Evolutionary conservation across 192 early-diverging fungal genomes (phyloP).

Genomic region (Linnemannia zychae): DNA sequence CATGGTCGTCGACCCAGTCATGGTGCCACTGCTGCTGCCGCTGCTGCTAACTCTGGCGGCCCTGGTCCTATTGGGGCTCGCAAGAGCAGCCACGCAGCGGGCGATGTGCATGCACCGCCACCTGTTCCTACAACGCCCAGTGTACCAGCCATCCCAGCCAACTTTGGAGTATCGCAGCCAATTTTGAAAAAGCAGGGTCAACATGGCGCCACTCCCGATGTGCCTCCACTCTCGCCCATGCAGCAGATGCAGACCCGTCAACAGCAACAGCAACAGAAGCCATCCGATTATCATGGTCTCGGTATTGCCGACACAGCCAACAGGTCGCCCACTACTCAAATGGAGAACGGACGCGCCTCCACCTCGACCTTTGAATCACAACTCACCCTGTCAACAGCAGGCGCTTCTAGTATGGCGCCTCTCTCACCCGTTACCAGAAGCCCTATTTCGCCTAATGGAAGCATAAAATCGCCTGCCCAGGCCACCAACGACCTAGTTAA

Average conservation of each 20-base stretch:
- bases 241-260: constrained; percentile 15
- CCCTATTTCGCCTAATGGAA: constrained; percentile 13
- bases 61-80: constrained; percentile 10
- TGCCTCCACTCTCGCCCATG: constrained; percentile 16
- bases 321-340: not conserved
- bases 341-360: constrained; percentile 23
- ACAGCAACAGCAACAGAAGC: constrained; percentile 22
- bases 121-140: constrained; percentile 14
- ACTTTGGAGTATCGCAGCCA: constrained; percentile 26
- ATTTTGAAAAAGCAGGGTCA: constrained; percentile 28
- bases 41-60: not conserved
- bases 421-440: constrained; percentile 31
- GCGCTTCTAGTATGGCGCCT: constrained; percentile 23
- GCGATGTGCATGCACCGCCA: not conserved
- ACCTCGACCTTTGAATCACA: constrained; percentile 34
- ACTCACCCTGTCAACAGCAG: constrained; percentile 44
- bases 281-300: constrained; percentile 27
- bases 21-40: not conserved
- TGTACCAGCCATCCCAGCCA: constrained; percentile 41
- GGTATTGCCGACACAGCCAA: constrained; percentile 32
- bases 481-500: constrained; percentile 41
- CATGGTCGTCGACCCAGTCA: constrained; percentile 45
- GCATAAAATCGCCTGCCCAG: constrained; percentile 26
- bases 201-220: not conserved
- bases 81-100: constrained; percentile 25